phyloP scores from a whole-genome alignment of 345 rosid species.

The Boechera retrofracta region DNA sequence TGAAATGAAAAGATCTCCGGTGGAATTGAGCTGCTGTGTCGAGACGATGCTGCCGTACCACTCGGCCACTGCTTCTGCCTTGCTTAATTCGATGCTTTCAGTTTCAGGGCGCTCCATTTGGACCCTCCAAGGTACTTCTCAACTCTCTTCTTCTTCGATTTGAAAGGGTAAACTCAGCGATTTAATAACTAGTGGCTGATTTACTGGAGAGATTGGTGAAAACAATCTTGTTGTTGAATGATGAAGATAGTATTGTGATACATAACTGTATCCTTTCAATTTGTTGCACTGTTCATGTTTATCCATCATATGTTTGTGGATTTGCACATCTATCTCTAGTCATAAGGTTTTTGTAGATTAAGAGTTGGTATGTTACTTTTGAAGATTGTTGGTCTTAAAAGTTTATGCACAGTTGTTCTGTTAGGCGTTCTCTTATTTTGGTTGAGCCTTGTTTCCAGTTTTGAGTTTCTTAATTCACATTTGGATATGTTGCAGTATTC shows the following conservation, averaged over 20 bases:
- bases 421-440: background rate
- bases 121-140: conserved; percentile 64
- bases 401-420: background rate
- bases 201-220: background rate
- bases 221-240: background rate
- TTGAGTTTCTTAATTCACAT: background rate
- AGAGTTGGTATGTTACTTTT: background rate
- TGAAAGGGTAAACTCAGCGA: background rate
- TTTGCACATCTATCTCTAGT: background rate
- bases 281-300: background rate
- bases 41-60: conserved; percentile 87
- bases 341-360: background rate
- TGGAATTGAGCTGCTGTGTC: conserved; percentile 76
- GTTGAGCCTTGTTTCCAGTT: background rate
- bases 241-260: background rate
- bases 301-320: background rate
- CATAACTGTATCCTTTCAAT: background rate
- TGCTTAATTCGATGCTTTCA: conserved; percentile 86
- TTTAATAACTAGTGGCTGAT: background rate
- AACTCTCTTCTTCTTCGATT: too few species aligned
- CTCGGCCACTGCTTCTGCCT: conserved; percentile 83
- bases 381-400: background rate
- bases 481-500: background rate
- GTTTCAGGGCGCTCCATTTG: conserved; percentile 64
- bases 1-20: conserved; percentile 59